Evolutionary conservation across 768 basidiomycete genomes (phyloP).

Genomic region (Termitomyces sp.): DNA sequence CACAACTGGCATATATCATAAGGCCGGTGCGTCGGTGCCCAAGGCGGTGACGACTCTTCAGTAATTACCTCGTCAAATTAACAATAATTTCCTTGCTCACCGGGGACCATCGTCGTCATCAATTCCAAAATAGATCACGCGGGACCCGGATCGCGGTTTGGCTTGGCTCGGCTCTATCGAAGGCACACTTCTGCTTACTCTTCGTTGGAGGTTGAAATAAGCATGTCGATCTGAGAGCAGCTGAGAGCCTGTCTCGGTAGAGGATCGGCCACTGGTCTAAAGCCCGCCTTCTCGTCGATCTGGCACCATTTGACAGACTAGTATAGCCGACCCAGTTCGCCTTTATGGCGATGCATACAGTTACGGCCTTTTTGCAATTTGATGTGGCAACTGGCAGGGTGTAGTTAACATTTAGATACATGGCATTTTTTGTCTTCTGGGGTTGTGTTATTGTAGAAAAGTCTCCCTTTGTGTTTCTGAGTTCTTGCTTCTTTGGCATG

Average conservation of each 20-base stretch:
- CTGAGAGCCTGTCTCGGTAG: background rate
- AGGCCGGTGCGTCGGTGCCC: too few relatives aligned
- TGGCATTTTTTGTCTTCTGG: background rate
- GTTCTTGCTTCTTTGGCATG: background rate
- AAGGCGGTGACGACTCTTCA: too few relatives aligned
- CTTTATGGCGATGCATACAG: background rate
- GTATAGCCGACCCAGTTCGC: background rate
- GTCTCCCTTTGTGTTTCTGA: background rate
- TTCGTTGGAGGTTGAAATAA: too few relatives aligned
- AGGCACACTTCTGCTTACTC: too few relatives aligned
- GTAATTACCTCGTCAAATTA: too few relatives aligned
- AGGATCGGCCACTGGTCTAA: background rate
- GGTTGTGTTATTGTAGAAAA: background rate
- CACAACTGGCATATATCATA: too few relatives aligned
- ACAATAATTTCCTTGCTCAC: background rate
- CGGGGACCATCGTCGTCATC: background rate
- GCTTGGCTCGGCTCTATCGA: background rate
- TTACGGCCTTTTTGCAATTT: background rate
- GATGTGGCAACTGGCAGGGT: background rate
- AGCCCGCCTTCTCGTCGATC: background rate
- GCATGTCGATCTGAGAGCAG: too few relatives aligned
- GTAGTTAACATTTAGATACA: background rate
- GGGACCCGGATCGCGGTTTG: background rate
- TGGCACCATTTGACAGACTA: background rate
- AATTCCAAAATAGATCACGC: background rate